Evolutionary conservation across 2,329 filamentous ascomycete genomes (phyloP), one percentile per base, ranked within the genome.

Genomic region (Colletotrichum lindemuthianum): DNA sequence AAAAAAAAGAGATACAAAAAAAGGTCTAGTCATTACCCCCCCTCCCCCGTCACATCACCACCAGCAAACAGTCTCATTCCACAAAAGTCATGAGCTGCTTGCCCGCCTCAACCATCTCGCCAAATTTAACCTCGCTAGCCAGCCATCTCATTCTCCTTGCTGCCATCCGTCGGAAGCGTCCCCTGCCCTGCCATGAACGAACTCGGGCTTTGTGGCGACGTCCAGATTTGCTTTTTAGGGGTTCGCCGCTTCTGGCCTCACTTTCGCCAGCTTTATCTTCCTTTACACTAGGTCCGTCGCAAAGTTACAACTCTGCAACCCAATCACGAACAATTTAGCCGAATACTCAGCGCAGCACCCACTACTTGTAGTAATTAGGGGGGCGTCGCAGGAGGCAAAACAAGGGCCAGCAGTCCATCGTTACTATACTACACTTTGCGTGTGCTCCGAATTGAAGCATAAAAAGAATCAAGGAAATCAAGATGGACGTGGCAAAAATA

Each of bases 61-160:
- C 0, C 3, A 0, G 24, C 24, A 24, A 24, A 24, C 24, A 24
- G 24, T 24, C 24, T 24, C 24, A 24, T 24, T 24, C 24, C 24
- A 24, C 24, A 24, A 24, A 24, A 24, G 24, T 24, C 24, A n/a
- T 16, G 43, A 15, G 43, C 24, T n/a, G 15, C 34, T 41, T 39
- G 48, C 49, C 58, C 58, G 15, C 34, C 24, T n/a, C n/a, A 53
- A 51, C 54, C 54, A 15, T 37, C 60, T 63, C 48, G 54, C 60
- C 40, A 47, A 47, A 52, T 44, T 57, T 64, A 60, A 55, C 60
- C 39, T 55, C 40, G 41, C 60, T 45, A 44, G 56, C 49, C 56
- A 33, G 57, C 50, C 60, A 60, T 64, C 56, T 39, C 60, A 60
- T 60, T 60, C 33, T 50, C 11, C 36, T 49, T 36, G 33, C 34